Conservation (phyloP, 495 filamentous ascomycete species). For the Gamarada debralockiae region DNA sequence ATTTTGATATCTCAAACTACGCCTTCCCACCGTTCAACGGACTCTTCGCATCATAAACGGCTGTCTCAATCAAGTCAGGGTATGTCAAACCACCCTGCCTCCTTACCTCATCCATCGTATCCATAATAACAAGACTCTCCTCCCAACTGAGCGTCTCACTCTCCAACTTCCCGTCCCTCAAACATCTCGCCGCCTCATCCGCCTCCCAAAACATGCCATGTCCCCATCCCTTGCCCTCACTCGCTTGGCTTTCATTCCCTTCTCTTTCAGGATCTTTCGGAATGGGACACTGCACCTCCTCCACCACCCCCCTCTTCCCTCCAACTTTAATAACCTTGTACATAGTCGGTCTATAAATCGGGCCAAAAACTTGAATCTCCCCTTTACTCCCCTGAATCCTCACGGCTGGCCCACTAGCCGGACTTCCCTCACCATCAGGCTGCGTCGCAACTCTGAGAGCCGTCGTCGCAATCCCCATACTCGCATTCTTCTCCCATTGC, state of each 20-base stretch:
- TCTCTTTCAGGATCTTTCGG: constrained; percentile 46
- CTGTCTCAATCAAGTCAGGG: constrained; percentile 77
- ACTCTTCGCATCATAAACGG: constrained; percentile 58
- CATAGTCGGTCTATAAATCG: constrained; percentile 63
- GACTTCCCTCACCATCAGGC: constrained; percentile 55
- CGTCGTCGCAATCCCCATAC: constrained; percentile 76
- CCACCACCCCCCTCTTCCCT: constrained; percentile 32
- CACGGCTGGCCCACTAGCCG: constrained; percentile 60
- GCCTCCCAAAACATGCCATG: constrained; percentile 96
- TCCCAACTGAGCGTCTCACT: constrained; percentile 69
- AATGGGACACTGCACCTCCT: constrained; percentile 60
- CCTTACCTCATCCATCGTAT: constrained; percentile 87
- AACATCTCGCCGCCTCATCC: constrained; percentile 79
- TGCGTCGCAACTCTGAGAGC: constrained; percentile 54
- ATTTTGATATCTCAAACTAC: background rate
- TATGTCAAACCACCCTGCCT: constrained; percentile 73
- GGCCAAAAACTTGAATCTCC: constrained; percentile 78
- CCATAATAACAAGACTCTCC: constrained; percentile 91
- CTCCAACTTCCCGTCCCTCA: constrained; percentile 79
- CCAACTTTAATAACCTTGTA: constrained; percentile 52
- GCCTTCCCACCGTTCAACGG: constrained; percentile 34
- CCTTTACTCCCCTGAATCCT: constrained; percentile 83
- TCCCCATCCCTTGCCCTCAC: constrained; percentile 51
- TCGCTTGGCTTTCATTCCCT: constrained; percentile 31
- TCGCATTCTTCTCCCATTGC: constrained; percentile 64